A percentile compares a stretch with the other conserved stretches of the same genome.
Conservation (phyloP, 73 alveolate species). For the Paramecium pentaurelia region DNA sequence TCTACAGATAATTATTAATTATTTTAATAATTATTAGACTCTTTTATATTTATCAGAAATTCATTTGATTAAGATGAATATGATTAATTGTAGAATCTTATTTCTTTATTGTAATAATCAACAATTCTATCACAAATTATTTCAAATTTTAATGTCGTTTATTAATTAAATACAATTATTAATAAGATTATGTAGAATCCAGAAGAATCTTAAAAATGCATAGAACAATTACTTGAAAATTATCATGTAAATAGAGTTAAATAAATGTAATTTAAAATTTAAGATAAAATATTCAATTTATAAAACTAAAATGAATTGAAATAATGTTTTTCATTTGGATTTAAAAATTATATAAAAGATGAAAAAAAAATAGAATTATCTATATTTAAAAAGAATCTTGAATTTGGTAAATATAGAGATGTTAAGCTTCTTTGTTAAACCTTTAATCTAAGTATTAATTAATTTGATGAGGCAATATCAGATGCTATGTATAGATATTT, state of each 20-base stretch:
- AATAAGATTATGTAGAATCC: not conserved
- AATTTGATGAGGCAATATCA: not conserved
- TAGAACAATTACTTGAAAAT: not conserved
- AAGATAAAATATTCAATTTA: not conserved
- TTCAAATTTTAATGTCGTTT: not conserved
- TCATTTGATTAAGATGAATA: not conserved
- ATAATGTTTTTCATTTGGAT: not conserved
- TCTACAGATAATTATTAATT: not conserved
- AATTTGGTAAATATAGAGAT: slow-evolving; percentile 39
- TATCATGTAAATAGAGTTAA: not conserved
- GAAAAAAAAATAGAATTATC: not conserved
- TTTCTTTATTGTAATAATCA: not conserved
- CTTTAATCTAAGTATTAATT: not conserved
- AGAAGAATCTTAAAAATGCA: not conserved
- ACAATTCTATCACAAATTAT: not conserved
- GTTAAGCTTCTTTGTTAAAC: not conserved
- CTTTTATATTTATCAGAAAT: not conserved
- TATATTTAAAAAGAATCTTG: not conserved
- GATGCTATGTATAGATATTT: not conserved
- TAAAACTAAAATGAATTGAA: not conserved
- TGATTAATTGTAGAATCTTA: not conserved
- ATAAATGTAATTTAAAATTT: not conserved
- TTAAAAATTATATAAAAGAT: not conserved
- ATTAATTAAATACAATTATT: not conserved
- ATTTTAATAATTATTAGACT: not conserved